These are phyloP conservation scores for Hypoxylon fragiforme DNA, from an alignment of 495 filamentous ascomycete genomes.

Conservation along the genomic window DNA sequence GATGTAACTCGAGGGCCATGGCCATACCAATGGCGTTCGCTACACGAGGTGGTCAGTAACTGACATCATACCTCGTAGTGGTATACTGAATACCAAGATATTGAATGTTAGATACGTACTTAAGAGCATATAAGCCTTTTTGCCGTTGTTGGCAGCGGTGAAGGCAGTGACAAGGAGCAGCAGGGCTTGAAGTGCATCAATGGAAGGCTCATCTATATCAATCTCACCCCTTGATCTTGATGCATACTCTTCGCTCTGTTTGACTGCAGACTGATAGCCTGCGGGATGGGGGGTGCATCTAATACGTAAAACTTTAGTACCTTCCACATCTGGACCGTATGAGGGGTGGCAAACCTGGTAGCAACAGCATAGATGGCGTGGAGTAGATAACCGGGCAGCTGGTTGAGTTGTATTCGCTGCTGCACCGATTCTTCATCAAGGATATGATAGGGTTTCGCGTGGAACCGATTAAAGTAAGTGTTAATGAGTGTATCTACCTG, in stretches of 20 bases:
- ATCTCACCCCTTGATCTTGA: conserved; percentile 66
- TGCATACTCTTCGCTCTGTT: conserved; percentile 67
- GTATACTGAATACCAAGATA: too few relatives aligned
- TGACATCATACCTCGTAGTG: too few relatives aligned
- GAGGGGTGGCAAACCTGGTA: conserved; percentile 55
- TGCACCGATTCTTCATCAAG: conserved; percentile 72
- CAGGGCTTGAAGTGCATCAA: conserved; percentile 74
- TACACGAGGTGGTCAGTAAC: conserved; percentile 39
- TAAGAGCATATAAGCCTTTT: conserved; percentile 83
- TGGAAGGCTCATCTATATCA: conserved; percentile 75
- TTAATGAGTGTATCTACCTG: conserved; percentile 68
- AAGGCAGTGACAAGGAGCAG: conserved; percentile 75
- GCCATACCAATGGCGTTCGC: conserved; percentile 81
- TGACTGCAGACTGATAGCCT: conserved; percentile 63
- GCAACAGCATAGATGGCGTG: conserved; percentile 76
- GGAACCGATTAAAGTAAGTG: conserved; percentile 73
- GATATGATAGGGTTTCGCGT: conserved; percentile 77
- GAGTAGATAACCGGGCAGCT: conserved; percentile 64
- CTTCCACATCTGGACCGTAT: conserved; percentile 2
- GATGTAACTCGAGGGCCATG: conserved; percentile 74
- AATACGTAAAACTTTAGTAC: conserved; percentile 14
- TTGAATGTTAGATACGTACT: conserved; percentile 57
- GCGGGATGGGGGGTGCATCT: conserved; percentile 67
- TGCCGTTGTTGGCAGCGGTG: conserved; percentile 76
- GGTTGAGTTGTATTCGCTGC: conserved; percentile 66